Evolutionary conservation across 345 rosid species (phyloP), one percentile per base, ranked within the genome.

Genomic region (Ailanthus altissimus): DNA sequence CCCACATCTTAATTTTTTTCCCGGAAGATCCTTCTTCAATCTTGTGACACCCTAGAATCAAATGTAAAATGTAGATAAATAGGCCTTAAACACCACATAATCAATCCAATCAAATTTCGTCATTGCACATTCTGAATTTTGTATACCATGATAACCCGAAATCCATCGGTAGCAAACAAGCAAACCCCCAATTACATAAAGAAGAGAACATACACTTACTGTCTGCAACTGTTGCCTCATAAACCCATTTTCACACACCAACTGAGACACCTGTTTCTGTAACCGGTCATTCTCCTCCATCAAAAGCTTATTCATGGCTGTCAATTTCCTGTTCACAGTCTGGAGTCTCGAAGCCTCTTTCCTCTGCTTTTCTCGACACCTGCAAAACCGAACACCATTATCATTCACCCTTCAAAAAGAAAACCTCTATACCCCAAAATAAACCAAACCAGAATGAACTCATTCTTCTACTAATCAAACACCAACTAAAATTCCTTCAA

Each of bases 261-360:
- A 84, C 84, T 97, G 99, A 21, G 99, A 97, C 64, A 97, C 99
- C 84, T 97, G 99, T 74, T 97, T 97, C 86, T 97, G 98, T 76
- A 97, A 83, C 6, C 99, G 92, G 78, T 97, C 99, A 77, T 97
- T 97, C 89, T 97, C 98, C 83, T 97, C 99, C 99, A 97, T 94
- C 80, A 97, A 75, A 79, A 97, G 88, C 84, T 94, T 97, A 83
- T 97, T 97, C 99, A 97, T 97, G 9, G 99, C 98, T 5, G 97
- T 73, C 82, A 97, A 84, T 78, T 97, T 97, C 84, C 98, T 84
- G 72, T 97, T 97, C 75, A 97, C 99, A 1, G 97, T 90, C 87
- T 94, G 98, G 67, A 97, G 92, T 62, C 97, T 87, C 0, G 98
- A 97, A 32, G 99, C 77, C 89, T 97, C 99, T 82, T 97, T 97